Conservation (phyloP, 441 rosid genomes). For the Viola pubescens region DNA sequence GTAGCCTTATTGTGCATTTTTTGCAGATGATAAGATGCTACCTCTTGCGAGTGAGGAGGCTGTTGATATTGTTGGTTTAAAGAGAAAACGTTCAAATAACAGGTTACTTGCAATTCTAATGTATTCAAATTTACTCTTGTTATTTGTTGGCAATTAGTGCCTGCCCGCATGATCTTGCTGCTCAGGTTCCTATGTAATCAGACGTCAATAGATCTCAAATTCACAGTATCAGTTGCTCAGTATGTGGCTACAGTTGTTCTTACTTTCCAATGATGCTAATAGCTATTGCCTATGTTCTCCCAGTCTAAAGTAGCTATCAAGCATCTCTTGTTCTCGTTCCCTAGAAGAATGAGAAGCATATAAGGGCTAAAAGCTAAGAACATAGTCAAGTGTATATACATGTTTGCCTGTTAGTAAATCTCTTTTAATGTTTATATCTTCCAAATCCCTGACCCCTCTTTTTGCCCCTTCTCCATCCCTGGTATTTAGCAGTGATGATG, state of each 20-base stretch:
- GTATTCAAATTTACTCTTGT: neutral
- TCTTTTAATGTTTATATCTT: conserved; percentile 4
- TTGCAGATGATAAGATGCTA: conserved; percentile 41
- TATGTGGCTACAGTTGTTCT: no score
- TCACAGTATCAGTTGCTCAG: no score
- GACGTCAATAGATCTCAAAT: no score
- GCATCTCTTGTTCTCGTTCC: neutral
- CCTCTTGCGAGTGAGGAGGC: conserved; percentile 33
- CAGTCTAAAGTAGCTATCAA: neutral
- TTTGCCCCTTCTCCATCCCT: conserved; percentile 11
- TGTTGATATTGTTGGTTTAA: conserved; percentile 37
- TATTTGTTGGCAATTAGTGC: neutral
- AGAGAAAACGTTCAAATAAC: conserved; percentile 54
- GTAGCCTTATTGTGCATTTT: conserved; percentile 16
- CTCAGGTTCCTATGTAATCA: no score
- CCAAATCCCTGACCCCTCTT: conserved; percentile 11
- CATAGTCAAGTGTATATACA: neutral
- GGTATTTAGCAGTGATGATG: conserved; percentile 29
- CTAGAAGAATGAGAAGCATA: neutral
- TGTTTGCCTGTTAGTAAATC: conserved; percentile 1
- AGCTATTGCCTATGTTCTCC: neutral
- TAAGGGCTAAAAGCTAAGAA: neutral
- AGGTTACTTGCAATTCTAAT: conserved; percentile 37
- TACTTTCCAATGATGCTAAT: neutral
- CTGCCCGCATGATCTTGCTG: neutral